Conservation (phyloP, 2,329 filamentous ascomycete species). For the Tolypocladium amazonense region DNA sequence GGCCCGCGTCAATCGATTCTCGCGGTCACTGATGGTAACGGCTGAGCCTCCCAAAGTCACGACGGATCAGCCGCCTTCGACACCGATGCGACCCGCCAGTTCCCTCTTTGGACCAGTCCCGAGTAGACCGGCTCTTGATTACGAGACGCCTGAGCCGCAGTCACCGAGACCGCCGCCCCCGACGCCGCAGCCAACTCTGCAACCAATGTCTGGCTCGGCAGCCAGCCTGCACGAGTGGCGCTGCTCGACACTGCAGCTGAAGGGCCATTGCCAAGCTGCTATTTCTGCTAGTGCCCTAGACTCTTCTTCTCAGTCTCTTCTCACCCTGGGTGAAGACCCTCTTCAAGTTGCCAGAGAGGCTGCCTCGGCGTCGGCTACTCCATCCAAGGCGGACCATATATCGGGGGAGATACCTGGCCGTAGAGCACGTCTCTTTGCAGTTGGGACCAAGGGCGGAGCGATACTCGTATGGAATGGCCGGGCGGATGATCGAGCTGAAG, state of each 20-base stretch:
- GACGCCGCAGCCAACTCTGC: conserved; percentile 12
- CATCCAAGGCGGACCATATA: conserved; percentile 24
- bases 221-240: conserved; percentile 20
- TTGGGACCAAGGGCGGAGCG: conserved; percentile 70
- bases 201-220: conserved; percentile 7
- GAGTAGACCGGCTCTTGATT: neutral
- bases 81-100: conserved; percentile 4
- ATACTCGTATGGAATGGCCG: conserved; percentile 81
- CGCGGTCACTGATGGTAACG: conserved; percentile 17
- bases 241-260: conserved; percentile 31
- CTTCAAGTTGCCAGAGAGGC: conserved; percentile 35
- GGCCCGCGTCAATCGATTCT: conserved; percentile 32
- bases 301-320: conserved; percentile 57
- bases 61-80: conserved; percentile 2
- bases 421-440: conserved; percentile 66
- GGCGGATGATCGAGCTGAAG: conserved; percentile 34
- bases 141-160: conserved; percentile 9
- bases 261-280: conserved; percentile 44
- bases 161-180: conserved; percentile 11
- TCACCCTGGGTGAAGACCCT: conserved; percentile 71
- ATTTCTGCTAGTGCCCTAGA: conserved; percentile 67
- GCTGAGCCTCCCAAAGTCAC: conserved; percentile 5
- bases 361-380: conserved; percentile 35
- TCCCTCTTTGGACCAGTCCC: conserved; percentile 19
- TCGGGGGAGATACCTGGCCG: conserved; percentile 67